Base-by-base conservation (phyloP, 176 grass and related monocot genomes). In the Carex parvula region DNA sequence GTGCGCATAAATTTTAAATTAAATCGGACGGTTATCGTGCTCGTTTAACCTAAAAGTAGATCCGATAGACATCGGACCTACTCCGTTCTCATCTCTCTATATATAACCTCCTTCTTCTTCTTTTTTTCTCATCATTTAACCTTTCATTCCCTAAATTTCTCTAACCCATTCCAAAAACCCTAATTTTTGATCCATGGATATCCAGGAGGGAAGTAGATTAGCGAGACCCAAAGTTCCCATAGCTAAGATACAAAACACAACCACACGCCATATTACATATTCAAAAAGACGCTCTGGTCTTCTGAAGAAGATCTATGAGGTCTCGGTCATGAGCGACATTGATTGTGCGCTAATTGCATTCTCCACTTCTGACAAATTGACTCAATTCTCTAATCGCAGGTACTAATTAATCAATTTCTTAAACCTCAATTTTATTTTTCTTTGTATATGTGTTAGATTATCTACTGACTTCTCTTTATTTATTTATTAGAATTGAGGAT, bases 401-500 rank as follows among this genome's bases (percentile, higher is more conserved):
- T 79, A 54, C 16, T 50, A 26, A n/a, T n/a, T n/a, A n/a, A 6
- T 11, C 15, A 42, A 42, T 33, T 22, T 46, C 44, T 46, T 46
- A 9, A 46, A 50, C 10, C 3, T 50, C 10, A 50, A 50, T 50
- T 48, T 2, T 11, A 50, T 50, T 11, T 50, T 2, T 50, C 46
- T 62, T 62, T 62, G 2, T 62, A 10, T 62, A 24, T 17, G 7
- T 22, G 18, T 62, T 22, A 24, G 20, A 22, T 24, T 62, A 62
- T 72, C 48, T 24, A 79, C 1, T 3, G 4, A 53, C 3, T 74
- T 41, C n/a, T n/a, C n/a, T n/a, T n/a, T n/a, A n/a, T 50, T 50
- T 29, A 39, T 39, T 32, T 55, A 76, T 58, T 32, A 79, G 75
- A 20, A 79, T 79, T 58, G 75, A 79, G 75, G 75, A 58, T 17